phyloP scores from a whole-genome alignment of 2,329 filamentous ascomycete species.

The Penicillium hesseltinei region DNA sequence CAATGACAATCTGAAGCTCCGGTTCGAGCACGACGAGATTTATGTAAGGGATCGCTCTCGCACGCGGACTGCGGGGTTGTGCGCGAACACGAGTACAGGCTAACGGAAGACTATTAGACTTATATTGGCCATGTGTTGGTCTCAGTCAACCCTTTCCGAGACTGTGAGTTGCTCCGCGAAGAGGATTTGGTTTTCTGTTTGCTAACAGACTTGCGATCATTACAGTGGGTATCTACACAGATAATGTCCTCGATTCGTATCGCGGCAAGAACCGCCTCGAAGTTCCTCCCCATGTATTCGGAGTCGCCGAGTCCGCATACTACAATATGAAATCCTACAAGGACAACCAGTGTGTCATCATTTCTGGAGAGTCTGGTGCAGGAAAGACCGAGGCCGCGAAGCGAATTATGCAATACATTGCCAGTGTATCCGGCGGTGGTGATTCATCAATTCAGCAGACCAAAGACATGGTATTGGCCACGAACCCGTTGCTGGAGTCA shows the following conservation, averaged over 20 bases:
- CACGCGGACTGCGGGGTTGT: constrained; percentile 15
- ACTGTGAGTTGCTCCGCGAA: constrained; percentile 55
- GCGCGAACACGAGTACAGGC: constrained; percentile 16
- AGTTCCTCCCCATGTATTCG: constrained; percentile 91
- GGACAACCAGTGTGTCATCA: constrained; percentile 99
- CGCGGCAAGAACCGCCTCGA: constrained; percentile 96
- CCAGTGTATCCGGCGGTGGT: constrained; percentile 83
- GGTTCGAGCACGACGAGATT: constrained; percentile 95
- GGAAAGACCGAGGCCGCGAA: constrained; percentile 99
- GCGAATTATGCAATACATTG: constrained; percentile 99
- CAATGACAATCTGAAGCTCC: constrained; percentile 98
- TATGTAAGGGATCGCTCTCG: constrained; percentile 59
- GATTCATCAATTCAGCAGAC: constrained; percentile 90
- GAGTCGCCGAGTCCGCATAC: constrained; percentile 92
- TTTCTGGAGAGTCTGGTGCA: constrained; percentile 95
- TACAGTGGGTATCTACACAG: constrained; percentile 90
- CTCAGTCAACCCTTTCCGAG: constrained; percentile 96
- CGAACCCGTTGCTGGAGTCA: constrained; percentile 92
- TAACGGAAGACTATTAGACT: constrained; percentile 54
- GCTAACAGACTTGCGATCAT: constrained; percentile 36
- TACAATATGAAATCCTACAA: constrained; percentile 99
- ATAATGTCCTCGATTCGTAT: constrained; percentile 88
- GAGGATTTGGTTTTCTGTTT: neutral
- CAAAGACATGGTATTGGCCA: constrained; percentile 99
- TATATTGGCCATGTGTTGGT: constrained; percentile 99